Percentiles rank a stretch among this genome's conserved stretches.
These are phyloP conservation scores for Albizia julibrissin DNA, from an alignment of 306 rosid species.

Conservation along the genomic window DNA sequence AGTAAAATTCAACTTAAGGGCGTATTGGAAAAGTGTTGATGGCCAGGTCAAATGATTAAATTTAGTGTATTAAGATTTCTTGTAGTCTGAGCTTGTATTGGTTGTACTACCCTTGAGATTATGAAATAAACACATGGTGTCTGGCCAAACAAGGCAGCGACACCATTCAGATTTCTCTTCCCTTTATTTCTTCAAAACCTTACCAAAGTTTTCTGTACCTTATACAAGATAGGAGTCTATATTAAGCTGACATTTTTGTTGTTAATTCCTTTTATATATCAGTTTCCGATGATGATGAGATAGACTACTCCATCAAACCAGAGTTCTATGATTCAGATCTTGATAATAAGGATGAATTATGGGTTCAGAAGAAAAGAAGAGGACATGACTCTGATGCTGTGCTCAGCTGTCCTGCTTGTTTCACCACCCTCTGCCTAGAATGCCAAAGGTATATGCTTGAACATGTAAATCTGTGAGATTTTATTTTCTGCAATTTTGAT, in stretches of 20 bases:
- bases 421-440: conserved; percentile 79
- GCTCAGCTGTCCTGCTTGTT: conserved; percentile 86
- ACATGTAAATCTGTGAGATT: neutral
- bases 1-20: neutral
- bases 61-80: neutral
- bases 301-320: conserved; percentile 81
- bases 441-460: conserved; percentile 66
- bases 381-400: conserved; percentile 70
- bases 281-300: conserved; percentile 86
- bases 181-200: neutral
- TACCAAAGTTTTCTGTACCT: neutral
- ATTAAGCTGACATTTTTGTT: conserved; percentile 5
- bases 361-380: conserved; percentile 67
- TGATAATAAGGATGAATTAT: conserved; percentile 67
- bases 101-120: neutral
- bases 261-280: conserved; percentile 33
- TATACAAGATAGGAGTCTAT: neutral
- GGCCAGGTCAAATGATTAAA: neutral
- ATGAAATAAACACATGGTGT: neutral
- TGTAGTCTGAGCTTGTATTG: neutral
- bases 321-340: conserved; percentile 73
- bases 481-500: neutral
- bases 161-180: neutral
- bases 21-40: neutral
- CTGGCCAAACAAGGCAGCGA: neutral